phyloP scores from a whole-genome alignment of 169 alveolate genomes.

The Eimeria acervulina region DNA sequence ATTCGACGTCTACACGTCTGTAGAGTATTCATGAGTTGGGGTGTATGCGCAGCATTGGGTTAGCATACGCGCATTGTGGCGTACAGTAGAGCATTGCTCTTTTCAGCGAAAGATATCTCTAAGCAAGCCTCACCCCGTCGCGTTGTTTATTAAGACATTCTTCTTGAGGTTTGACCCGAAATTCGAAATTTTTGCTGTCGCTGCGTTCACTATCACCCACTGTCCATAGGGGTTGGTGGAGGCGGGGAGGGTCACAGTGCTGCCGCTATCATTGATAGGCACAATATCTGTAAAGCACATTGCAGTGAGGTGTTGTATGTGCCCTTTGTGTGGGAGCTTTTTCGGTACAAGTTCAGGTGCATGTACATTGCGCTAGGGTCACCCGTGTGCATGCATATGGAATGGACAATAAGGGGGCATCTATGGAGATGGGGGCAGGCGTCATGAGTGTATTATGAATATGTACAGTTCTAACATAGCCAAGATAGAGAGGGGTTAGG shows the following conservation, averaged over 20 bases:
- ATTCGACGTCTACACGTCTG: slow-evolving; percentile 68
- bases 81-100: no score
- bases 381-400: background rate
- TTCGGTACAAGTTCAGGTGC: background rate
- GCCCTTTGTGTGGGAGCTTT: background rate
- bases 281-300: slow-evolving; percentile 29
- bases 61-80: no score
- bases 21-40: background rate
- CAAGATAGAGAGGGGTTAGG: background rate
- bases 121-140: slow-evolving; percentile 48
- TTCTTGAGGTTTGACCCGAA: slow-evolving; percentile 61
- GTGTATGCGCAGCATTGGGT: background rate
- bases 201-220: slow-evolving; percentile 64
- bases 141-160: slow-evolving; percentile 71
- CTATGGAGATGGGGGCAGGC: background rate
- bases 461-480: background rate
- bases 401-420: no score
- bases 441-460: background rate
- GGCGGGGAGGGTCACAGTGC: slow-evolving; percentile 14
- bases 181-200: slow-evolving; percentile 33
- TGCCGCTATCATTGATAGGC: slow-evolving; percentile 28
- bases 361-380: background rate
- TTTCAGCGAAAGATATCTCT: no score
- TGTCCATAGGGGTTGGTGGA: slow-evolving; percentile 73
- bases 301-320: background rate